These are phyloP conservation scores for Poteriospumella lacustris DNA, from an alignment of 108 stramenopile genomes.

Conservation along the genomic window DNA sequence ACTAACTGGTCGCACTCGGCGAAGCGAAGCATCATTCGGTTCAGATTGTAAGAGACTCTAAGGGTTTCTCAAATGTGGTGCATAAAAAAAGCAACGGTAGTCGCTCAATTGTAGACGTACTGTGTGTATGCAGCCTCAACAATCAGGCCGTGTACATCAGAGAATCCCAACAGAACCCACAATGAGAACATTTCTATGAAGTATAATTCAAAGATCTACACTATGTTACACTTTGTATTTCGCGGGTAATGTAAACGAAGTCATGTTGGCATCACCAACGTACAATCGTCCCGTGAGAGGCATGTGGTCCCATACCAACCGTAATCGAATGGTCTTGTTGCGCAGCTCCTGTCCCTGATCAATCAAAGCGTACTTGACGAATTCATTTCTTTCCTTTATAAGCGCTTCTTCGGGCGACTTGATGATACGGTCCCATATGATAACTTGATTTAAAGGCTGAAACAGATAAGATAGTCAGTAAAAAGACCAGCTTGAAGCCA, in stretches of 20 bases:
- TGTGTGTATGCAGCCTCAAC: too few species aligned
- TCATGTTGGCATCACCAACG: slow-evolving; percentile 58
- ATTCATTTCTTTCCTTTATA: slow-evolving; percentile 68
- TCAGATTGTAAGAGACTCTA: too few species aligned
- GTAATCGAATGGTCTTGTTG: slow-evolving; percentile 73
- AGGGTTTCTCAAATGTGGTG: too few species aligned
- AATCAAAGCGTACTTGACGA: slow-evolving; percentile 91
- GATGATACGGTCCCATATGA: slow-evolving; percentile 92
- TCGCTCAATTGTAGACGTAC: too few species aligned
- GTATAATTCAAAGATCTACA: too few species aligned
- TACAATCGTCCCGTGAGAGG: slow-evolving; percentile 80
- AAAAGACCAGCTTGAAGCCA: not conserved
- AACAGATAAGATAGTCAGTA: not conserved
- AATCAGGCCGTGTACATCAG: too few species aligned
- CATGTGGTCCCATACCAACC: slow-evolving; percentile 96
- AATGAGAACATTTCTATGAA: too few species aligned
- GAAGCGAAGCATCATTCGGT: too few species aligned
- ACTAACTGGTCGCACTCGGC: too few species aligned
- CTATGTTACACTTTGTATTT: slow-evolving; percentile 51
- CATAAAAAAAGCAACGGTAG: too few species aligned
- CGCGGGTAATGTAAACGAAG: slow-evolving; percentile 62
- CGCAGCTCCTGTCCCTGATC: slow-evolving; percentile 85
- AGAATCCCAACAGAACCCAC: too few species aligned
- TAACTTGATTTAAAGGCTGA: slow-evolving; percentile 75
- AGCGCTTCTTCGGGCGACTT: slow-evolving; percentile 66